Evolutionary conservation across 2,329 filamentous ascomycete species (phyloP).

Genomic region (Colletotrichum tanaceti): DNA sequence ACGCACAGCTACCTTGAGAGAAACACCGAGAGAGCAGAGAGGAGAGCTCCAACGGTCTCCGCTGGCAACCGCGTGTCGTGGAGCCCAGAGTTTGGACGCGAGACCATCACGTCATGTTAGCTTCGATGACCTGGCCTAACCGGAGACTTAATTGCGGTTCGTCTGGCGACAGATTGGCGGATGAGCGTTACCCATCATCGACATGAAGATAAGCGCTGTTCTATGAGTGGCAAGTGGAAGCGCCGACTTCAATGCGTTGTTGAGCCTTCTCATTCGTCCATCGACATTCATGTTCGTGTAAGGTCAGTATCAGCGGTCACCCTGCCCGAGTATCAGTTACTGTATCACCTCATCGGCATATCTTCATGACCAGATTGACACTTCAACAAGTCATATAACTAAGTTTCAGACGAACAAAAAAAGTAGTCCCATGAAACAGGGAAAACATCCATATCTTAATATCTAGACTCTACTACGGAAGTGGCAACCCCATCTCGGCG

Average conservation of each 20-base stretch:
- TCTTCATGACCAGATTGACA: too few species aligned
- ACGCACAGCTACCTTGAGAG: neutral
- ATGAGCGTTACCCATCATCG: neutral
- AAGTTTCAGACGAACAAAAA: neutral
- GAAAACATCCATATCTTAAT: neutral
- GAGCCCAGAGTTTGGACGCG: conserved; percentile 16
- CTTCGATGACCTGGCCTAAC: conserved; percentile 27
- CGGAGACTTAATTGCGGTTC: conserved; percentile 12
- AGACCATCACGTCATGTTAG: conserved; percentile 41
- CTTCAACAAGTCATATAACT: neutral
- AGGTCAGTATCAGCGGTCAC: neutral
- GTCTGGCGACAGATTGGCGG: neutral
- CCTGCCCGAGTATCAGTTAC: too few species aligned
- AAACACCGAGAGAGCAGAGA: too few species aligned
- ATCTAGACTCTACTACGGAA: neutral
- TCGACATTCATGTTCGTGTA: neutral
- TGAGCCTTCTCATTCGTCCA: neutral
- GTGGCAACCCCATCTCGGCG: neutral
- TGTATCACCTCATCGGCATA: neutral
- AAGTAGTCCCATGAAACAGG: neutral
- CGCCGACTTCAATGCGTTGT: neutral
- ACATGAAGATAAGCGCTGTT: neutral
- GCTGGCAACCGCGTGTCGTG: conserved; percentile 1
- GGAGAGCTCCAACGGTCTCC: neutral
- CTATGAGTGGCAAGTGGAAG: conserved; percentile 14